Evolutionary conservation across 495 filamentous ascomycete species (phyloP).

Genomic region (Cudoniella acicularis): DNA sequence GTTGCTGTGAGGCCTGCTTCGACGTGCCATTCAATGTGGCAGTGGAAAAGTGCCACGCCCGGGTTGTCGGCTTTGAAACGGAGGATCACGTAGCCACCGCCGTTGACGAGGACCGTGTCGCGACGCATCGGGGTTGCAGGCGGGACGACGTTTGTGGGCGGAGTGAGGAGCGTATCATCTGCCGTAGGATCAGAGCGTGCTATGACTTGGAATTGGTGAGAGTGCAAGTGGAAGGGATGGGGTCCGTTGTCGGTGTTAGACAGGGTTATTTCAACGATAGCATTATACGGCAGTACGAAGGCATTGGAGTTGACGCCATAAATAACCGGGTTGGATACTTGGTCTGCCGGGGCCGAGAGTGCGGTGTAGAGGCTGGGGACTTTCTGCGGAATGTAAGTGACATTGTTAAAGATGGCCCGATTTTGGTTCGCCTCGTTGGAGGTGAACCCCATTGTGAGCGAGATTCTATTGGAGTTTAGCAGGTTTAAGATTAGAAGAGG

Average conservation of each 20-base stretch:
- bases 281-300: conserved; percentile 57
- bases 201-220: conserved; percentile 76
- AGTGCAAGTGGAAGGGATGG: conserved; percentile 58
- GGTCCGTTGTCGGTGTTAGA: conserved; percentile 72
- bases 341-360: conserved; percentile 52
- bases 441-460: background rate
- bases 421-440: background rate
- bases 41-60: conserved; percentile 78
- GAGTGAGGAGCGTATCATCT: conserved; percentile 28
- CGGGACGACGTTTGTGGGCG: conserved; percentile 24
- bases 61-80: conserved; percentile 65
- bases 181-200: conserved; percentile 32
- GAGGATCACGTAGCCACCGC: conserved; percentile 53
- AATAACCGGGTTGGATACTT: conserved; percentile 50
- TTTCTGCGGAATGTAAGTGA: conserved; percentile 44
- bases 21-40: conserved; percentile 81
- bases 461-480: background rate
- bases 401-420: background rate
- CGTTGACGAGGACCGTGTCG: conserved; percentile 52
- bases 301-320: conserved; percentile 72
- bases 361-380: conserved; percentile 80
- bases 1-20: conserved; percentile 66
- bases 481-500: background rate
- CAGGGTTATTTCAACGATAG: conserved; percentile 72
- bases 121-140: conserved; percentile 43